These are phyloP conservation scores for Mucor sp. DNA, from an alignment of 371 early-diverging fungal genomes.

Conservation along the genomic window DNA sequence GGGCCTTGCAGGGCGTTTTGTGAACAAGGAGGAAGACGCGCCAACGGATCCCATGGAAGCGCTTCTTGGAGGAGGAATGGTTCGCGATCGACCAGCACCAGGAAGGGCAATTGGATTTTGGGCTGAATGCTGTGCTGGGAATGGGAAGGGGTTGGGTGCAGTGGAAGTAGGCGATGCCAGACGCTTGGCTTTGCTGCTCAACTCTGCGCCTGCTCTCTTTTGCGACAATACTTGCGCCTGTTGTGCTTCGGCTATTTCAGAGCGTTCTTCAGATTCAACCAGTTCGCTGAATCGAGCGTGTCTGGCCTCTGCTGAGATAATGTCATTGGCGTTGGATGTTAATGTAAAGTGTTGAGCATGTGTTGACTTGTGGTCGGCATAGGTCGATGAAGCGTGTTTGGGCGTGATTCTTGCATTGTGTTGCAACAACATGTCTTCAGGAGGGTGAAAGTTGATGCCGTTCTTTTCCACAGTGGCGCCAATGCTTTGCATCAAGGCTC, in stretches of 20 bases:
- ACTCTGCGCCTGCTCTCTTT: constrained; percentile 22
- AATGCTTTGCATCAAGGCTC: constrained; percentile 11
- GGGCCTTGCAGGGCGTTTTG: constrained; percentile 15
- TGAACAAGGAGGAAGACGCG: constrained; percentile 7
- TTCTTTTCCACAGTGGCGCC: constrained; percentile 12
- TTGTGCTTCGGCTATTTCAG: constrained; percentile 15
- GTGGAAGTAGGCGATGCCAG: constrained; percentile 11
- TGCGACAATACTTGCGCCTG: constrained; percentile 12
- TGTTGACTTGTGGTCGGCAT: constrained; percentile 12
- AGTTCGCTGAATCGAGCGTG: constrained; percentile 11
- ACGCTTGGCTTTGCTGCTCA: constrained; percentile 12
- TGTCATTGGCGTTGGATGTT: constrained; percentile 1
- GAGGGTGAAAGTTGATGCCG: constrained; percentile 22
- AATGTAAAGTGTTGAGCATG: constrained; percentile 7
- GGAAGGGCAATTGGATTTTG: neutral
- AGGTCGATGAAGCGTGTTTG: neutral
- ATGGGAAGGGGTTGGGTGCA: constrained; percentile 13
- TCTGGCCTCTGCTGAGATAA: constrained; percentile 13
- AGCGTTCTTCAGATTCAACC: constrained; percentile 15
- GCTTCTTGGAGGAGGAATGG: constrained; percentile 2
- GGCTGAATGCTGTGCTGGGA: neutral
- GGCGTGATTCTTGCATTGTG: constrained; percentile 14
- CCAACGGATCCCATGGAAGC: constrained; percentile 6
- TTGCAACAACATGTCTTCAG: constrained; percentile 20
- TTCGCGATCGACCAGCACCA: neutral